A percentile compares a stretch with the other conserved stretches of the same genome.
Evolutionary conservation across 2,329 filamentous ascomycete species (phyloP).

Genomic region (Verticillium alfalfae): DNA sequence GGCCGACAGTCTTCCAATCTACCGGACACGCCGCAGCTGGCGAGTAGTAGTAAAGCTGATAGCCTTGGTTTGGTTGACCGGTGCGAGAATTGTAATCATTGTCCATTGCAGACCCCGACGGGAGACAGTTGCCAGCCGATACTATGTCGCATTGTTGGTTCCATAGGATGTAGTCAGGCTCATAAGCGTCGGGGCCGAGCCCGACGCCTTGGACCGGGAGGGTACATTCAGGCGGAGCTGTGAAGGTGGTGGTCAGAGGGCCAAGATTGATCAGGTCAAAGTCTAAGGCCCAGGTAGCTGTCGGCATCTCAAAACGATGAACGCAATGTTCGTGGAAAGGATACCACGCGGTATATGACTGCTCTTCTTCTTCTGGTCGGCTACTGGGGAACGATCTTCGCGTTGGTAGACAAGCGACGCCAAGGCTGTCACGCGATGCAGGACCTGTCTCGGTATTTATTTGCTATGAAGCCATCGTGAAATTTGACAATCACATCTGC

Average conservation of each 20-base stretch:
- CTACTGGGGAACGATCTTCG: too few relatives aligned
- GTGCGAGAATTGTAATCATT: constrained; percentile 16
- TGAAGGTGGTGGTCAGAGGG: constrained; percentile 22
- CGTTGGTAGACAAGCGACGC: not conserved
- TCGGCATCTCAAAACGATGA: not conserved
- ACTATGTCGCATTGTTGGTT: not conserved
- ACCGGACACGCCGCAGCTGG: constrained; percentile 16
- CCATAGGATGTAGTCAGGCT: not conserved
- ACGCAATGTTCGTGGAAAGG: too few relatives aligned
- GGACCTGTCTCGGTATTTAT: not conserved
- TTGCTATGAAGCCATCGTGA: not conserved
- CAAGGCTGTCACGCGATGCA: not conserved
- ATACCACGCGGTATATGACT: too few relatives aligned
- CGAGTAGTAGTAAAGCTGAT: constrained; percentile 14
- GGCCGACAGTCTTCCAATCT: constrained; percentile 16
- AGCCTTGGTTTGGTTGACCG: constrained; percentile 5
- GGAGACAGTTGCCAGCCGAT: not conserved
- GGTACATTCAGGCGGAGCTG: constrained; percentile 16
- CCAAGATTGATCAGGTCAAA: constrained; percentile 19
- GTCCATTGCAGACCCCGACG: not conserved
- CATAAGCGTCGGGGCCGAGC: not conserved
- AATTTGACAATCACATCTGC: not conserved
- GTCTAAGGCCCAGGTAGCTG: not conserved
- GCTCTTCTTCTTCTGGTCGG: too few relatives aligned
- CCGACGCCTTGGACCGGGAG: constrained; percentile 5